A percentile compares a stretch with the other conserved stretches of the same genome.
Conservation (phyloP, 23 red algal genomes). For the Gracilaria vermiculophylla region DNA sequence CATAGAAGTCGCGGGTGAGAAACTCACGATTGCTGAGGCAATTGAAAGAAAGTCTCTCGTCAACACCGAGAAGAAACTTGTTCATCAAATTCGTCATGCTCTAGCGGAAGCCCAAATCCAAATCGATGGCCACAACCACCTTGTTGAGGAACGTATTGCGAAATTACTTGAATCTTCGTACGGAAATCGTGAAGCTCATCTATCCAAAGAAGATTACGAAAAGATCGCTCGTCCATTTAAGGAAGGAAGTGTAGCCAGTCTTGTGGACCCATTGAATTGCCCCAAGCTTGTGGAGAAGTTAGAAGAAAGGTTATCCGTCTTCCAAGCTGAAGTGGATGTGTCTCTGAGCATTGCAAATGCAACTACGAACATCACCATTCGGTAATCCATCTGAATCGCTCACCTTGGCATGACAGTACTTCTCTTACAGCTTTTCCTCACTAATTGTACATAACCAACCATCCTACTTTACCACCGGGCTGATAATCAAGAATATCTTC, state of each 20-base stretch:
- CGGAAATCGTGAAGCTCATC: conserved; percentile 24
- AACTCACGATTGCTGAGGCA: conserved; percentile 43
- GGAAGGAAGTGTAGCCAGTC: conserved; percentile 17
- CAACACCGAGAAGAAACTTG: conserved; percentile 14
- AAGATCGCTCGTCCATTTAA: conserved; percentile 33
- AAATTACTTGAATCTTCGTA: conserved; percentile 33
- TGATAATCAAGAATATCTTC: not conserved
- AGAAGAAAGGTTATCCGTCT: not conserved
- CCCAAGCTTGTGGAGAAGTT: not conserved
- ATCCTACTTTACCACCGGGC: not conserved
- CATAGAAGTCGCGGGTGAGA: conserved; percentile 15
- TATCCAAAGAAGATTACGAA: conserved; percentile 55
- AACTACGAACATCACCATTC: conserved; percentile 20
- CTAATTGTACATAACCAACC: not conserved
- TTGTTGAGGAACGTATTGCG: not conserved
- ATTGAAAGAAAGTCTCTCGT: conserved; percentile 40
- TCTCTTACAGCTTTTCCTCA: not conserved
- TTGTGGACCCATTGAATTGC: conserved; percentile 34
- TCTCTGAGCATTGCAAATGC: conserved; percentile 52
- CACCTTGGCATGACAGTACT: no score
- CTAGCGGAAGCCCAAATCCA: not conserved
- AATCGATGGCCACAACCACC: conserved; percentile 10
- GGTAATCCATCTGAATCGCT: no score
- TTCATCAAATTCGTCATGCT: not conserved
- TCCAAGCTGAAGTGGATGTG: conserved; percentile 40